Percentiles rank a stretch among this genome's conserved stretches.
phyloP scores from a whole-genome alignment of 2,329 filamentous ascomycete species.

The Fusarium kyushuense region DNA sequence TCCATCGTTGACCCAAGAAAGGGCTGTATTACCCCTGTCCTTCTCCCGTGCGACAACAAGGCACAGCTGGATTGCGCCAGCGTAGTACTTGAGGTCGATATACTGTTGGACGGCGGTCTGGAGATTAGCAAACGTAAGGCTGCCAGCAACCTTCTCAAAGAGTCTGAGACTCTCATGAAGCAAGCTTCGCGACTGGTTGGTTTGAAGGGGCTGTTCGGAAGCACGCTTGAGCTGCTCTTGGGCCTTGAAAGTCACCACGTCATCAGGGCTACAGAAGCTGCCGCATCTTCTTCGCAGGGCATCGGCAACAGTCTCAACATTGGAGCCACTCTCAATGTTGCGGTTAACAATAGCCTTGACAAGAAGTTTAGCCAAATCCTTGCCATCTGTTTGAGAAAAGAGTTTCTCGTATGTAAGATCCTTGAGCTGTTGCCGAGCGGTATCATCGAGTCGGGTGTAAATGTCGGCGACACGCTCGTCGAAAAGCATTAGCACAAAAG shows the following conservation, averaged over 20 bases:
- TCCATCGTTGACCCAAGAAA: constrained; percentile 89
- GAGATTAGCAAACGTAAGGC: constrained; percentile 83
- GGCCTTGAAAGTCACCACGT: constrained; percentile 98
- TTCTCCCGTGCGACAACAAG: constrained; percentile 84
- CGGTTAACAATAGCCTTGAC: constrained; percentile 98
- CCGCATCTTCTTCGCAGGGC: constrained; percentile 92
- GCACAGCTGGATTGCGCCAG: constrained; percentile 89
- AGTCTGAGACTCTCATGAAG: constrained; percentile 90
- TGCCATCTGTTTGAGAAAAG: constrained; percentile 82
- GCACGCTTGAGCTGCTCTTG: constrained; percentile 94
- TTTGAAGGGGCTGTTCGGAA: constrained; percentile 79
- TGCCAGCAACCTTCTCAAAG: constrained; percentile 89
- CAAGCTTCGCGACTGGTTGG: constrained; percentile 80
- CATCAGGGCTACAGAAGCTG: constrained; percentile 96
- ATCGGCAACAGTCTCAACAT: constrained; percentile 97
- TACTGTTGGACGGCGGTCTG: constrained; percentile 83
- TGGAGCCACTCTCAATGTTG: constrained; percentile 96
- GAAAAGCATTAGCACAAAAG: constrained; percentile 93
- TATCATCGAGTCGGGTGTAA: constrained; percentile 78
- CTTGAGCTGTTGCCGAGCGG: constrained; percentile 75
- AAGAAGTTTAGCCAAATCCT: constrained; percentile 90
- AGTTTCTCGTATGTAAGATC: constrained; percentile 88
- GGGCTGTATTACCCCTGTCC: constrained; percentile 87
- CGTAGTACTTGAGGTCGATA: constrained; percentile 86
- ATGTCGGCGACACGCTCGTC: constrained; percentile 95